phyloP scores from a whole-genome alignment of 345 rosid species.

The Brassica juncea region DNA sequence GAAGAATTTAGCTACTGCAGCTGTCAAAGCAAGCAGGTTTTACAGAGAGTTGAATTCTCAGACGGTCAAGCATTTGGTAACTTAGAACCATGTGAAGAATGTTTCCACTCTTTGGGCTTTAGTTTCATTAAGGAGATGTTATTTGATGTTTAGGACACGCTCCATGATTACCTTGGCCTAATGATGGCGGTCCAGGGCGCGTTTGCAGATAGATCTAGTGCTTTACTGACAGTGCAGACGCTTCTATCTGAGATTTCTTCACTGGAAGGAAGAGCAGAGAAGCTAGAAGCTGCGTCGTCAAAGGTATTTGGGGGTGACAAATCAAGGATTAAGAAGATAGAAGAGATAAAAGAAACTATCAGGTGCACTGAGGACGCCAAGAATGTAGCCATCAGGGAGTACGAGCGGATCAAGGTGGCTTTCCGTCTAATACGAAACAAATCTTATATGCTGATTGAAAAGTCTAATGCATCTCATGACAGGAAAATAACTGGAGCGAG shows the following conservation, averaged over 20 bases:
- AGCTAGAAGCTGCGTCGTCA: constrained; percentile 90
- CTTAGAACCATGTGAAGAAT: not conserved
- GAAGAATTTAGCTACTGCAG: constrained; percentile 89
- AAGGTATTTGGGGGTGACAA: constrained; percentile 98
- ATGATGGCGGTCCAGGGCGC: constrained; percentile 90
- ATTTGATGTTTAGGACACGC: constrained; percentile 61
- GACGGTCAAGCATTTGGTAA: constrained; percentile 93
- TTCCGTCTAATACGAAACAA: not conserved
- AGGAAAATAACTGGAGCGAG: constrained; percentile 86
- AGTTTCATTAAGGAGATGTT: constrained; percentile 10
- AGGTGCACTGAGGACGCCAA: constrained; percentile 87
- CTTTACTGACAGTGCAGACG: constrained; percentile 88
- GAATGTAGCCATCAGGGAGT: constrained; percentile 75
- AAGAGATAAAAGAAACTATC: constrained; percentile 84
- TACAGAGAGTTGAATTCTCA: constrained; percentile 85
- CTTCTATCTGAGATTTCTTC: constrained; percentile 80
- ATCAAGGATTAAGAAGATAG: constrained; percentile 80
- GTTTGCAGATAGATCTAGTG: constrained; percentile 84
- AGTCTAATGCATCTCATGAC: constrained; percentile 32
- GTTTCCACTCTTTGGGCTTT: too few species aligned
- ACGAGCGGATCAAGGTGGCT: constrained; percentile 85
- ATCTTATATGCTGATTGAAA: not conserved
- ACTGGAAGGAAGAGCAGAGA: constrained; percentile 70
- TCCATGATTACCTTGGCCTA: constrained; percentile 88
- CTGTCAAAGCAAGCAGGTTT: constrained; percentile 96